Evolutionary conservation across 202 grass and related monocot genomes (phyloP).

Genomic region (Hordeum pubiflorum): DNA sequence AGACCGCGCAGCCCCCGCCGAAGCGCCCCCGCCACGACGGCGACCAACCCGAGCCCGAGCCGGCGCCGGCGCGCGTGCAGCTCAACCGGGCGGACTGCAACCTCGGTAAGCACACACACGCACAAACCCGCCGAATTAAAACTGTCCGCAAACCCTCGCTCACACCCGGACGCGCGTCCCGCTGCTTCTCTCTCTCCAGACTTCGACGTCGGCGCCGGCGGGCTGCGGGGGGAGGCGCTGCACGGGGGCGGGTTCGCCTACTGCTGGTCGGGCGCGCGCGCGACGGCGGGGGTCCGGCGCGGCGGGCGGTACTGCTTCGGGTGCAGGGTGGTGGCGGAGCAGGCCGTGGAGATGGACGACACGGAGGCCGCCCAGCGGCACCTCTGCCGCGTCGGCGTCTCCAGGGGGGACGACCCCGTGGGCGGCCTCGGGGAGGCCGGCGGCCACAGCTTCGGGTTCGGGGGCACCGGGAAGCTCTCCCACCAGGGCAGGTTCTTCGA

Average conservation of each 20-base stretch:
- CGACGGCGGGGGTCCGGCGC: slow-evolving; percentile 33
- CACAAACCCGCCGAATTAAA: neutral
- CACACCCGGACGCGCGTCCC: neutral
- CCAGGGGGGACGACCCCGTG: slow-evolving; percentile 34
- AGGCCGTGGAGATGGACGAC: slow-evolving; percentile 53
- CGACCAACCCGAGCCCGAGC: neutral
- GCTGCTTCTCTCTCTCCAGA: slow-evolving; percentile 13
- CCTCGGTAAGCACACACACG: slow-evolving; percentile 32
- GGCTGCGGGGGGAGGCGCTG: slow-evolving; percentile 33
- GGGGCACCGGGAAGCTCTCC: slow-evolving; percentile 60
- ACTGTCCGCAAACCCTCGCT: neutral
- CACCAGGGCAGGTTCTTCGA: slow-evolving; percentile 30
- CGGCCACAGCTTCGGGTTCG: slow-evolving; percentile 49
- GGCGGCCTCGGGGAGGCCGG: slow-evolving; percentile 46
- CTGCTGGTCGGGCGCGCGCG: slow-evolving; percentile 69
- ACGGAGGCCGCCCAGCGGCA: slow-evolving; percentile 37
- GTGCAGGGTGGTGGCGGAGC: slow-evolving; percentile 45
- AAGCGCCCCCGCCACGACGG: slow-evolving; percentile 6
- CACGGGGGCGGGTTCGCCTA: slow-evolving; percentile 58
- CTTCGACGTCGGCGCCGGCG: slow-evolving; percentile 43
- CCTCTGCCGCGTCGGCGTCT: slow-evolving; percentile 59
- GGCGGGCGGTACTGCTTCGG: slow-evolving; percentile 66
- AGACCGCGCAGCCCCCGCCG: neutral
- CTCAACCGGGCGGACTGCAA: slow-evolving; percentile 67
- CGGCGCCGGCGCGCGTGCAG: neutral